Evolutionary conservation across 257 asterid genomes (phyloP), one percentile per base, ranked within the genome.

Genomic region (Rhazya stricta): DNA sequence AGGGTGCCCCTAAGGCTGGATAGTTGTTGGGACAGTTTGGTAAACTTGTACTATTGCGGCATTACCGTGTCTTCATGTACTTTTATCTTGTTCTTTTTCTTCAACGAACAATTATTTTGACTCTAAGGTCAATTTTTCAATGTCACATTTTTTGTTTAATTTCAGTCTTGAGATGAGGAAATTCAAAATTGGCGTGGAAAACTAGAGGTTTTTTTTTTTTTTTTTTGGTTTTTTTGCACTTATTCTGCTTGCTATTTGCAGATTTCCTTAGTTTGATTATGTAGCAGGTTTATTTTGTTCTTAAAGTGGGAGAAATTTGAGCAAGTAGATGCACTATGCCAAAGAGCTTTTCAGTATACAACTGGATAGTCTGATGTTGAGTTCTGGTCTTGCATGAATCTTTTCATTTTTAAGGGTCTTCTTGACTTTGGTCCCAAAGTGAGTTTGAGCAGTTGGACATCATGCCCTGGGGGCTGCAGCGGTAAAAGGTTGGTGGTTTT

Each of bases 1-100:
- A 71, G 45, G 25, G 36, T 57, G 58, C 57, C 71, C 51, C 21
- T 42, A 34, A 45, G 50, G 72, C 50, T 30, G 72, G 15, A 18
- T 57, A 21, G 71, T 76, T 29, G 29, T 69, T 54, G 56, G 60
- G 9, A 48, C 73, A 23, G 16, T 71, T 69, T 34, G 65, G 16
- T 70, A 50, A 75, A 48, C 4, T 46, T 36, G 76, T 71, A 36
- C 23, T 71, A 61, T 71, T 61, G 58, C 53, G n/a, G 39, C 73
- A 6, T 8, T 19, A 15, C 50, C 5, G 6, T 11, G 56, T 61
- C 66, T 45, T 32, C 53, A 60, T 16, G n/a, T 30, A 27, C 25
- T 62, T 63, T 48, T 27, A 61, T 77, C 51, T 41, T 19, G 45
- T 48, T 71, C 60, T 53, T 70, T 29, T 57, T 42, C 54, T 3